Evolutionary conservation across 768 basidiomycete species (phyloP), one percentile per base, ranked within the genome.

Genomic region (Neoboletus magnificus): DNA sequence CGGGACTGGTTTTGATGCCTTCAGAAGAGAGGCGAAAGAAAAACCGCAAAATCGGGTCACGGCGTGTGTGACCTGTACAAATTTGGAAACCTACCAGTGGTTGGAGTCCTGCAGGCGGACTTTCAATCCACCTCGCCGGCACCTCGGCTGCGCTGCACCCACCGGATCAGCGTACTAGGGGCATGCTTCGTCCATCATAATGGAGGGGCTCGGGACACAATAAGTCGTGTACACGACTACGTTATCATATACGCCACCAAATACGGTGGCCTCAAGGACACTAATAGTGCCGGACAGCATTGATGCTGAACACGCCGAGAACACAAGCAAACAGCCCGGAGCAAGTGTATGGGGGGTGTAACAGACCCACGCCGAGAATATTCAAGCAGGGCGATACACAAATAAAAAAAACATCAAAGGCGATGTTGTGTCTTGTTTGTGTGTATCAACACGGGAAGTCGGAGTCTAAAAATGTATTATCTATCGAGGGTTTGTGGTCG

Each of bases 391-490:
- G 12, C 30, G 10, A 32, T 16, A 27, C 16, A 18, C 25, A 25
- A 25, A 27, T 18, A 23, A 48, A 20, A 45, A n/a, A n/a, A n/a
- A n/a, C n/a, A 30, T 47, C 30, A 32, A 32, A 32, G 1, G 13
- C 3, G 15, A 4, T 63, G 54, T 67, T 66, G 43, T 66, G 56
- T 15, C 3, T 25, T 71, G 37, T 73, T 71, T 71, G 60, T 51
- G 36, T 50, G 11, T 12, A 65, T 70, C 69, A 70, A 69, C 68
- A 59, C 48, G 45, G 43, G 43, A 44, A 33, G 39, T 61, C 69
- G 69, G 69, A 71, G 69, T 65, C 36, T 60, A 3, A 71, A 71
- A 57, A 18, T 45, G 61, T 62, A 71, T 71, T 69, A 72, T 71
- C 69, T 71, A 50, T 55, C 36, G 20, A 52, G 52, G 46, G 44